phyloP scores from a whole-genome alignment of 495 filamentous ascomycete species.

The Amorphotheca resinae region DNA sequence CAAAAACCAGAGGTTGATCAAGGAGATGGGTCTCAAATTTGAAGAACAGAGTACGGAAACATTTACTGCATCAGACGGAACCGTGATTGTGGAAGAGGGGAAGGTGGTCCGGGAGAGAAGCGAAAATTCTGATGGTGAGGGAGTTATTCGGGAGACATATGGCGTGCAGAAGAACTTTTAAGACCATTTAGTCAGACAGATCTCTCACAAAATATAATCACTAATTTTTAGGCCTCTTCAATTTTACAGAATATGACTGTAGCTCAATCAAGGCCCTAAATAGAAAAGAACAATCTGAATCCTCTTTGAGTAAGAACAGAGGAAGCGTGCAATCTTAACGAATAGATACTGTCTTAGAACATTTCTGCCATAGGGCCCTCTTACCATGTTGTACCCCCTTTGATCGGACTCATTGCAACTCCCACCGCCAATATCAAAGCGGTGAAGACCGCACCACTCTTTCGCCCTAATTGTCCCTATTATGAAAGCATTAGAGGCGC shows the following conservation, averaged over 20 bases:
- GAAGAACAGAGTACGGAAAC: conserved; percentile 19
- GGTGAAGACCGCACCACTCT: conserved; percentile 34
- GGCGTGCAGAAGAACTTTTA: not conserved
- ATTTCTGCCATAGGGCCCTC: too few species aligned
- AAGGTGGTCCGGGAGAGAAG: not conserved
- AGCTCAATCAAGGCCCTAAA: too few species aligned
- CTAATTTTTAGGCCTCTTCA: too few species aligned
- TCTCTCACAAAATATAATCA: too few species aligned
- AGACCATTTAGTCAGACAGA: too few species aligned
- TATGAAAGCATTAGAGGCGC: conserved; percentile 35
- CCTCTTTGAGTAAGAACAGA: too few species aligned
- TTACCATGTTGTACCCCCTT: too few species aligned
- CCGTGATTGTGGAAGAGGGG: conserved; percentile 15
- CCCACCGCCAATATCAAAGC: conserved; percentile 39
- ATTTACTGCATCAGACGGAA: conserved; percentile 19
- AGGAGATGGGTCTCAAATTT: conserved; percentile 19
- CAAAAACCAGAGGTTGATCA: conserved; percentile 23
- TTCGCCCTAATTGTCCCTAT: conserved; percentile 40
- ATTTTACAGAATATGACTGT: too few species aligned
- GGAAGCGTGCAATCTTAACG: too few species aligned
- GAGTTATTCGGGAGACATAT: not conserved
- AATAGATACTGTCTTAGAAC: too few species aligned
- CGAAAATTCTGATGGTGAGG: not conserved
- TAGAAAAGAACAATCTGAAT: too few species aligned
- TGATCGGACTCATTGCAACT: conserved; percentile 36